Evolutionary conservation across 768 basidiomycete species (phyloP), one percentile per base, ranked within the genome.

Genomic region (Megacollybia marginata): DNA sequence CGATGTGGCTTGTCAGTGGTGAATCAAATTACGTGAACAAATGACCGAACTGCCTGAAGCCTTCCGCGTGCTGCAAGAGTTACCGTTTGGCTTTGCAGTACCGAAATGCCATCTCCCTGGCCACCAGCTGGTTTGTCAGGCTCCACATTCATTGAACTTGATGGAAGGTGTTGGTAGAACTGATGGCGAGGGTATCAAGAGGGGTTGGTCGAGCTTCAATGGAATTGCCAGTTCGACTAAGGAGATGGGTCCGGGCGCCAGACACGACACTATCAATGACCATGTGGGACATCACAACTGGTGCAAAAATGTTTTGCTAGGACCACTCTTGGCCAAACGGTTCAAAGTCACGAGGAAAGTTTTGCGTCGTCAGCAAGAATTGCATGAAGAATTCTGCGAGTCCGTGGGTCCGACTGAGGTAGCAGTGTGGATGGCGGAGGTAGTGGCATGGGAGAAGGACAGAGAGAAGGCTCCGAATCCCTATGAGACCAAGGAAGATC

Each of bases 161-260:
- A 15, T 40, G 15, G 15, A 15, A 18, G 38, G 38, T 40, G 38
- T 40, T 40, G 61, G 59, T 6, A 48, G 57, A 1, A 61, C 53
- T 9, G 60, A 64, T 47, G 62, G 68, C 0, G 64, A 70, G 38
- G 62, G 46, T 1, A 54, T 59, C 0, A 65, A 70, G 33, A 42
- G 54, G 0, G 52, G 47, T 0, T 69, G 67, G 68, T 38, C 62
- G 0, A 49, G 44, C 0, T 31, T 57, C 9, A 64, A 68, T 43
- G 40, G 47, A 0, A 49, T 46, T 0, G 58, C 59, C 1, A 44
- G 48, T 2, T 62, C 59, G 36, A 65, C 60, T 0, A 53, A 55
- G 5, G 61, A 68, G 20, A 68, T 65, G 64, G 59, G 58, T 0
- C 57, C 60, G 0, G 59, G 60, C 0, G 43, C 52, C 2, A 47